Evolutionary conservation across 2,329 filamentous ascomycete species (phyloP), one percentile per base, ranked within the genome.

Genomic region (Beauveria scarabaeidicola): DNA sequence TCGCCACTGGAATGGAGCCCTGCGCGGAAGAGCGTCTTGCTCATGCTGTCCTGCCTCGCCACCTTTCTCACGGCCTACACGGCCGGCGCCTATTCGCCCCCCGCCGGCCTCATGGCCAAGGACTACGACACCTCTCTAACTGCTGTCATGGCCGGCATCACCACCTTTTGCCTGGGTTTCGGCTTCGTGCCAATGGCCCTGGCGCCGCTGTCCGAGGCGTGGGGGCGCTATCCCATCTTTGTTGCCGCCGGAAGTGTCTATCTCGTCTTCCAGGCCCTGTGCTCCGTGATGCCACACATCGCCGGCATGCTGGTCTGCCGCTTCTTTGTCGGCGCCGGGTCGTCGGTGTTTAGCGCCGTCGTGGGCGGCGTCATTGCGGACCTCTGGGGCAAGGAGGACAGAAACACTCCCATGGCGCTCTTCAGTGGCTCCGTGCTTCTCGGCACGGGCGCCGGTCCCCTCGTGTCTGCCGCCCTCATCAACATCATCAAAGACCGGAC

Each of bases 301-400:
- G 82, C 82, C 0, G 90, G 88, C 3, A 88, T 96, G 81, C 71
- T 96, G 0, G 73, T 91, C 2, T 82, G 86, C 0, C 83, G 92
- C 1, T 89, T 96, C 69, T 79, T 94, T 51, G 81, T 85, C 10
- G 92, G 92, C 1, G 83, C 85, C n/a, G 89, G 89, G 7, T 87
- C 84, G 6, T 91, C 86, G 52, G 85, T 80, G 0, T 96, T 95
- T 69, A 91, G 88, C 48, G 94, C 90, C 23, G 92, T 96, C 81
- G 88, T 96, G 0, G 92, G 92, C n/a, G 92, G 92, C 3, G 89
- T 97, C 4, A 87, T 97, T 44, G 88, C 88, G 54, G 92, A 97
- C 68, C 82, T 96, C 61, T 96, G 91, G 75, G 83, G 87, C 52
- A 84, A 89, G 10, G 76, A 89, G 61, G 86, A 89, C 48, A 80